Evolutionary conservation across 2,329 filamentous ascomycete genomes (phyloP), one percentile per base, ranked within the genome.

Genomic region (Ceratocystis albifundus): DNA sequence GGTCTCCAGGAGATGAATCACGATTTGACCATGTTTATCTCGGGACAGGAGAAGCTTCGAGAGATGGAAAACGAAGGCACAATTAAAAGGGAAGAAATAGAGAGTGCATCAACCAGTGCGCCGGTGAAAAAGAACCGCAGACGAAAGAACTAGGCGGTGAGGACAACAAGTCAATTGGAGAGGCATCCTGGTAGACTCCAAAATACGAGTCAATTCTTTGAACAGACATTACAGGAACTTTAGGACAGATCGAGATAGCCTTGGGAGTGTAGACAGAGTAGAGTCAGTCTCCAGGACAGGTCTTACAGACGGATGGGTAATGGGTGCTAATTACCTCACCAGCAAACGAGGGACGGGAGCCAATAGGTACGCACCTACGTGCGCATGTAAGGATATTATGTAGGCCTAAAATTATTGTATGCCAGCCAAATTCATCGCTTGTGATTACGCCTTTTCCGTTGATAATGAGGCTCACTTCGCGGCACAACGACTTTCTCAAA

Each of bases 21-120:
- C 15, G 93, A 96, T 74, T 74, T 96, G 73, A 86, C 81, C 63
- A 92, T 96, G 81, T 96, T 93, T 72, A 93, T 96, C 68, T 89
- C 85, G 22, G 88, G 89, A 0, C 85, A 88, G 74, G 86, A 94
- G 75, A 93, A 90, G 75, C 76, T 96, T 71, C 87, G 83, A 76
- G 82, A 87, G 74, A 76, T 91, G 76, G 83, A 84, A 74, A 82
- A 81, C 32, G 81, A 81, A 70, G 85, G 82, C 0, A 74, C 79
- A 70, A 71, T 82, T 44, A 80, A 83, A 67, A 82, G 84, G 41
- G 88, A 88, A n/a, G 89, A 93, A 74, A 75, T 94, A 46, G 84
- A 86, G 70, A 88, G 87, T 64, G 89, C 88, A 0, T 89, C 82
- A 65, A 80, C 86, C n/a, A 84, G 82, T 69, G 79, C 90, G 53